A percentile compares a stretch with the other conserved stretches of the same genome.
phyloP scores from a whole-genome alignment of 805 yeast species.

The Lipomyces yamadae region DNA sequence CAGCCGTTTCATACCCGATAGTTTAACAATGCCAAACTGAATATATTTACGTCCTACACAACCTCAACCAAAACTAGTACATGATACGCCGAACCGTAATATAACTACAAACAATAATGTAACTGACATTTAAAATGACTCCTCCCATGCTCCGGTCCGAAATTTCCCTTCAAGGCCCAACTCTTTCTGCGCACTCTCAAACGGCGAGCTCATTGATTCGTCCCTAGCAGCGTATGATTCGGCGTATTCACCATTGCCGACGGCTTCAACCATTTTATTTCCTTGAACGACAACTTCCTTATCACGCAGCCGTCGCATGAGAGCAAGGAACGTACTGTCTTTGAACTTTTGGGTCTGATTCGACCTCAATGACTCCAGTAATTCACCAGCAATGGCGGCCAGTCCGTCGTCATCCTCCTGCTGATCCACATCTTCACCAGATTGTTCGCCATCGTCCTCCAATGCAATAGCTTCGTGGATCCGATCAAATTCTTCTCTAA shows the following conservation, averaged over 20 bases:
- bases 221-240: neutral
- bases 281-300: conserved; percentile 39
- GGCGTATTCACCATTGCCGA: conserved; percentile 3
- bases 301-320: conserved; percentile 40
- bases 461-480: neutral
- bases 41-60: neutral
- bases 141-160: conserved; percentile 31
- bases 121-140: conserved; percentile 24
- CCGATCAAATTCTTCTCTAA: conserved; percentile 21
- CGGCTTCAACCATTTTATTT: conserved; percentile 37
- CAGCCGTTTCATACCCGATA: neutral
- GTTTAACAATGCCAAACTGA: too few species aligned
- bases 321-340: conserved; percentile 37
- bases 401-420: conserved; percentile 34
- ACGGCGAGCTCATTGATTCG: conserved; percentile 1
- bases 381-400: conserved; percentile 39
- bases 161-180: neutral
- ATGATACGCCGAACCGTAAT: neutral
- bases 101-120: conserved; percentile 15
- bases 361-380: conserved; percentile 28
- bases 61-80: neutral
- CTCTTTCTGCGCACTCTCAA: neutral
- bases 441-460: neutral
- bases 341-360: conserved; percentile 37
- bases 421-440: neutral